phyloP scores from a whole-genome alignment of 139 green algal species.

The Volvox reticuliferus region DNA sequence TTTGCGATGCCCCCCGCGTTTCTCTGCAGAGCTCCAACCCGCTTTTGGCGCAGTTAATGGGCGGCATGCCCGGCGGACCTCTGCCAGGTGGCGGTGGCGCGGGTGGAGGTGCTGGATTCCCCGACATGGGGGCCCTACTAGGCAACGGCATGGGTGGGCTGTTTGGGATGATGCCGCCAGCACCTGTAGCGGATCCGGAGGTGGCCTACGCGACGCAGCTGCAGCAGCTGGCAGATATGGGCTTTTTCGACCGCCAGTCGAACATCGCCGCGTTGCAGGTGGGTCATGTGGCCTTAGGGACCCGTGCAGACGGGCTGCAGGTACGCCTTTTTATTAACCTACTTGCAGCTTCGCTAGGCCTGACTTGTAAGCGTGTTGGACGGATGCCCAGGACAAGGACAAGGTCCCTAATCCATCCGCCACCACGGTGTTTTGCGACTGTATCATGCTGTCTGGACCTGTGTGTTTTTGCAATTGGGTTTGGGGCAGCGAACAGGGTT shows the following conservation, averaged over 20 bases:
- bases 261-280: slow-evolving; percentile 57
- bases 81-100: background rate
- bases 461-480: too few relatives aligned
- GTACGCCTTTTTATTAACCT: too few relatives aligned
- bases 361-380: too few relatives aligned
- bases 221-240: slow-evolving; percentile 93
- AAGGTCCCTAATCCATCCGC: too few relatives aligned
- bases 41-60: slow-evolving; percentile 41
- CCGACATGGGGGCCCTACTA: slow-evolving; percentile 50
- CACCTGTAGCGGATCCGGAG: slow-evolving; percentile 79
- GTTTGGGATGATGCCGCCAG: slow-evolving; percentile 15
- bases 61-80: background rate
- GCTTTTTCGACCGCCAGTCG: slow-evolving; percentile 82
- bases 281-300: background rate
- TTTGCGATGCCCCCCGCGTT: too few relatives aligned
- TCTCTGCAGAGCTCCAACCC: slow-evolving; percentile 27
- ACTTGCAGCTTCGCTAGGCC: too few relatives aligned
- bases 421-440: too few relatives aligned
- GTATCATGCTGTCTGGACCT: too few relatives aligned
- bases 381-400: too few relatives aligned
- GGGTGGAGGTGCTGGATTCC: slow-evolving; percentile 16
- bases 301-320: too few relatives aligned
- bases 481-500: too few relatives aligned
- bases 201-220: slow-evolving; percentile 88
- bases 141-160: slow-evolving; percentile 40